Evolutionary conservation across 2,329 filamentous ascomycete species (phyloP).

Genomic region (Bipolaris victoriae): DNA sequence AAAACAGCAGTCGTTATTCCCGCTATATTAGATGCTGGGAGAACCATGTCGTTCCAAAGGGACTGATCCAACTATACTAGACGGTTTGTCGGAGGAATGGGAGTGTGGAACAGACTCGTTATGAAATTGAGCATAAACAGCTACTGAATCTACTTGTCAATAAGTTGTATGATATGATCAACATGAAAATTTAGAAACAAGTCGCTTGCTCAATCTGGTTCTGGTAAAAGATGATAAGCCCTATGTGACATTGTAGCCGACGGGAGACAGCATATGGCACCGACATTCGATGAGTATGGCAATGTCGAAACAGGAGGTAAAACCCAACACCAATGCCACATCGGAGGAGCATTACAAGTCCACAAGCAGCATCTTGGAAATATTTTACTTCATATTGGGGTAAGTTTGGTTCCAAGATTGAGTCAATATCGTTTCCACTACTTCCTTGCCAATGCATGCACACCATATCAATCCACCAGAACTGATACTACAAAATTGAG

Average conservation of each 20-base stretch:
- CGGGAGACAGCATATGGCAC: neutral
- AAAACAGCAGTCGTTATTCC: constrained; percentile 1
- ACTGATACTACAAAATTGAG: too few species aligned
- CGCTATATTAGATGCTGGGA: neutral
- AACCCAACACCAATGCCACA: too few species aligned
- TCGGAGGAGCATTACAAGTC: too few species aligned
- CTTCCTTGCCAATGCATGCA: too few species aligned
- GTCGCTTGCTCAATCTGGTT: neutral
- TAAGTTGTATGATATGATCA: neutral
- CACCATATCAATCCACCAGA: too few species aligned
- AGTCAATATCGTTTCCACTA: too few species aligned
- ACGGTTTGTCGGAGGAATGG: too few species aligned
- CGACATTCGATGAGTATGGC: neutral
- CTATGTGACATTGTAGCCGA: constrained; percentile 3
- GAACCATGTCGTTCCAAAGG: neutral
- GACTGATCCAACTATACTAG: neutral
- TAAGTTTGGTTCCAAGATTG: too few species aligned
- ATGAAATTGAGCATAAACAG: neutral
- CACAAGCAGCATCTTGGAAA: too few species aligned
- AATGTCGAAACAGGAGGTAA: too few species aligned
- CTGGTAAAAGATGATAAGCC: neutral
- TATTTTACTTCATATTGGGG: too few species aligned
- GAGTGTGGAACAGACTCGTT: neutral
- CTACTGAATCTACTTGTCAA: neutral
- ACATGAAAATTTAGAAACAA: neutral